These are phyloP conservation scores for Cenchrus americanus DNA, from an alignment of 176 grass and related monocot genomes.

Conservation along the genomic window DNA sequence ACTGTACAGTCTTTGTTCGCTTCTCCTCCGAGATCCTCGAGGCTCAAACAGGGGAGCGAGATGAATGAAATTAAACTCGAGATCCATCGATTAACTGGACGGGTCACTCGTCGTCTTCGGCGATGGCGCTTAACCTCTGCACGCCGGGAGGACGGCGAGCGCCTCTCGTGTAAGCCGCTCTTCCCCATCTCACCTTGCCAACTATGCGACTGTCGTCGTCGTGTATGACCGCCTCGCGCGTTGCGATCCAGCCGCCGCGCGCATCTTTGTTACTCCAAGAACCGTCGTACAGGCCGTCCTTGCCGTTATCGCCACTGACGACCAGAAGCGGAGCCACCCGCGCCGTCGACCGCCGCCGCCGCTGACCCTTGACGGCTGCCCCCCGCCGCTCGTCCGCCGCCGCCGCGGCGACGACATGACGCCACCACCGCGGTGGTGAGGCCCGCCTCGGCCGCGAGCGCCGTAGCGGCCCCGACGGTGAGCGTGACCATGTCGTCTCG, in stretches of 20 bases:
- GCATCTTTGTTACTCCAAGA: neutral
- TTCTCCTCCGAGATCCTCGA: too few relatives aligned
- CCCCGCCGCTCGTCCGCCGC: neutral
- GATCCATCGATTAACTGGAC: too few relatives aligned
- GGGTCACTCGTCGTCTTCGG: neutral
- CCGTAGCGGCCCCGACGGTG: slow-evolving; percentile 53
- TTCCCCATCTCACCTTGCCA: neutral
- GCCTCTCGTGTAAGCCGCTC: neutral
- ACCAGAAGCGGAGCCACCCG: slow-evolving; percentile 27
- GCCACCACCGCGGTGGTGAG: too few relatives aligned
- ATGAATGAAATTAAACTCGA: too few relatives aligned
- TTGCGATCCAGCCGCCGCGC: neutral
- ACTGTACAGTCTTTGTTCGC: neutral
- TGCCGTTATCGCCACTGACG: neutral
- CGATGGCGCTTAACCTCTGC: slow-evolving; percentile 31
- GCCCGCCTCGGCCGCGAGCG: slow-evolving; percentile 1
- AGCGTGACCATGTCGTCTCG: slow-evolving; percentile 66
- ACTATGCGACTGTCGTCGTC: neutral
- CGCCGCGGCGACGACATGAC: neutral
- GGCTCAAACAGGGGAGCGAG: too few relatives aligned
- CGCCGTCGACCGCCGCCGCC: neutral
- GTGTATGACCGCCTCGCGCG: neutral
- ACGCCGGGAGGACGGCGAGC: neutral
- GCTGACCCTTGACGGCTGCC: neutral
- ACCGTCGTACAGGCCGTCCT: neutral